A percentile compares a stretch with the other conserved stretches of the same genome.
Evolutionary conservation across 2,329 filamentous ascomycete genomes (phyloP).

Genomic region (Diaporthe humulicola): DNA sequence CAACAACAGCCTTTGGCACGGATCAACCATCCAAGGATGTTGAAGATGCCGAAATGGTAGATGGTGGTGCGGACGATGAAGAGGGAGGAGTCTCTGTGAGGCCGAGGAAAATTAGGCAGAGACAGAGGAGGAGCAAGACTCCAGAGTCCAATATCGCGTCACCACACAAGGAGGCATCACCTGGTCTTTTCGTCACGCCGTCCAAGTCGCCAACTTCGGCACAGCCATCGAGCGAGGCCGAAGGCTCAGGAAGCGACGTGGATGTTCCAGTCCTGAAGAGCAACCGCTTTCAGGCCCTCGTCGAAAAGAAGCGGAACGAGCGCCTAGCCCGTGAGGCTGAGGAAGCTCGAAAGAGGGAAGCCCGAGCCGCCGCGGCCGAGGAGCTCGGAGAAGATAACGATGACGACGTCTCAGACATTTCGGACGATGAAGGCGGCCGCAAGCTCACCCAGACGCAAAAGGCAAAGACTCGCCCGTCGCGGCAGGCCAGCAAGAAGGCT

Average conservation of each 20-base stretch:
- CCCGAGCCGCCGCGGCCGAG: conserved; percentile 55
- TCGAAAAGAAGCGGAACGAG: conserved; percentile 80
- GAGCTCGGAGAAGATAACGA: conserved; percentile 57
- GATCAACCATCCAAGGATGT: conserved; percentile 37
- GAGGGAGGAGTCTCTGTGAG: conserved; percentile 56
- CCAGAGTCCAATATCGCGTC: conserved; percentile 49
- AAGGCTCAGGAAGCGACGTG: conserved; percentile 59
- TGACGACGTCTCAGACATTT: conserved; percentile 67
- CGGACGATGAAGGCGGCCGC: conserved; percentile 73
- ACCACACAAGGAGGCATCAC: conserved; percentile 55
- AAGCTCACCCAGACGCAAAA: conserved; percentile 77
- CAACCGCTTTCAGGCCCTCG: conserved; percentile 77
- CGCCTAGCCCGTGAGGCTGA: conserved; percentile 75
- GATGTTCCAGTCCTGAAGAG: conserved; percentile 64
- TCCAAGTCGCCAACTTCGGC: conserved; percentile 49
- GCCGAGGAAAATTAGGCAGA: conserved; percentile 56
- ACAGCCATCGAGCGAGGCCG: conserved; percentile 41
- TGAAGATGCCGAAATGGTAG: conserved; percentile 40
- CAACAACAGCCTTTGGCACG: conserved; percentile 52
- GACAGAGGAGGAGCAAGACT: conserved; percentile 51
- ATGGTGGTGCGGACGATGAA: conserved; percentile 46
- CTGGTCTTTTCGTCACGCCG: conserved; percentile 71
- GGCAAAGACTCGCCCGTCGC: conserved; percentile 72
- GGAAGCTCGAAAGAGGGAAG: conserved; percentile 62
- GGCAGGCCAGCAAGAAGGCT: conserved; percentile 95